Conservation (phyloP, 176 grass and related monocot genomes). For the Eremochloa ophiuroides region DNA sequence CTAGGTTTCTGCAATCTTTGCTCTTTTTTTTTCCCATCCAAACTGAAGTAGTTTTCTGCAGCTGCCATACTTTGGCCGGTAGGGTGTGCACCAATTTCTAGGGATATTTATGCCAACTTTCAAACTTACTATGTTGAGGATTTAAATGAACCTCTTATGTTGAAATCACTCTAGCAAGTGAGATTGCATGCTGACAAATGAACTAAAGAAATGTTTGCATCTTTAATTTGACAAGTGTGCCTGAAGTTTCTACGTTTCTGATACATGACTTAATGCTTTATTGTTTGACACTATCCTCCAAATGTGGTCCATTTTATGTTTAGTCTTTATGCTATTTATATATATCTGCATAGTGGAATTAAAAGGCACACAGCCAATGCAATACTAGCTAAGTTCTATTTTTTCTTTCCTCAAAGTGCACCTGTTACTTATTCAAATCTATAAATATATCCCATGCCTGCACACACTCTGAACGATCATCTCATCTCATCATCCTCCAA, state of each 20-base stretch:
- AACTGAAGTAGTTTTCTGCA: neutral
- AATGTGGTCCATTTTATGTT: conserved; percentile 9
- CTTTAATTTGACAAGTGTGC: neutral
- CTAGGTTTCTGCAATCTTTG: neutral
- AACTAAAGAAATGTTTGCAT: neutral
- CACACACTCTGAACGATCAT: neutral
- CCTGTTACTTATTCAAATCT: conserved; percentile 11
- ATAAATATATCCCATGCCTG: neutral
- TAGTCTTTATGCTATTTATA: neutral
- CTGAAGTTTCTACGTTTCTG: neutral
- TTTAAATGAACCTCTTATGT: neutral
- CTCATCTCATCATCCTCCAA: neutral
- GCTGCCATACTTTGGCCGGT: neutral
- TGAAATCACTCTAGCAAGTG: neutral
- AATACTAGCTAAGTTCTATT: neutral
- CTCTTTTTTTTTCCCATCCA: neutral
- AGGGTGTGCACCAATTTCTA: neutral
- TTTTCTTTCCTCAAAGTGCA: neutral
- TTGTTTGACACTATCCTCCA: neutral
- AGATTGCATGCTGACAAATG: neutral
- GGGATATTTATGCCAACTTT: neutral
- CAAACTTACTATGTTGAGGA: neutral
- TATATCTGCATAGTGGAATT: conserved; percentile 12
- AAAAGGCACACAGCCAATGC: neutral
- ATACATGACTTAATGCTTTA: conserved; percentile 8